Base-by-base conservation (phyloP, 169 alveolate genomes). In the Plasmodium blacklocki region DNA sequence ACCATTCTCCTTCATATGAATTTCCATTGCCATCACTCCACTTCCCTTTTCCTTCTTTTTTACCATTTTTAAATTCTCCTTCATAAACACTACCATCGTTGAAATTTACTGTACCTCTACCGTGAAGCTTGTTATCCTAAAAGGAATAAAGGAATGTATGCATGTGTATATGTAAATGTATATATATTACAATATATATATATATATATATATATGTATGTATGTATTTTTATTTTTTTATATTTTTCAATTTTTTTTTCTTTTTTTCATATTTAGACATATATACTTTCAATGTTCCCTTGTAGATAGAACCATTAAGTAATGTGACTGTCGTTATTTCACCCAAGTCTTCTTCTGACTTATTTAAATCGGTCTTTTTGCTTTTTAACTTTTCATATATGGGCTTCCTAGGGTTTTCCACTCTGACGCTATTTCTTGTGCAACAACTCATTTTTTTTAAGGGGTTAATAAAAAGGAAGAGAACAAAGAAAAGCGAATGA, bases 1-100 rank as follows among this genome's bases (percentile, higher is more conserved):
- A 95, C 98, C 98, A 98, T 63, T 93, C 92, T 2, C 99, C 99
- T 90, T 97, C 98, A 91, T 95, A 98, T 63, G 92, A 94, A 78
- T 98, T 99, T 3, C 99, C 99, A 89, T 96, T 97, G 74, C 95
- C 92, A 92, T 96, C 97, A 2, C 95, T 94, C 83, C 96, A 93
- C 29, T 97, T 98, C 50, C 99, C 99, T 88, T 94, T 94, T 2
- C 99, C 98, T 52, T 95, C 95, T 88, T 96, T 96, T 88, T 94
- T 93, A 3, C 97, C 98, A 58, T 96, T 96, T 67, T 93, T 92
- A 97, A 98, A 98, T 83, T 96, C 94, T 1, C 98, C 98, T 91
- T 95, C 99, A 83, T 96, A 98, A 67, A 93, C 95, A 70, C 96
- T 97, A 29, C 97, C 98, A 88, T 96, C 97, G 67, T 58, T 64